These are phyloP conservation scores for Chamaecrista fasciculata DNA, from an alignment of 306 rosid species.

Conservation along the genomic window DNA sequence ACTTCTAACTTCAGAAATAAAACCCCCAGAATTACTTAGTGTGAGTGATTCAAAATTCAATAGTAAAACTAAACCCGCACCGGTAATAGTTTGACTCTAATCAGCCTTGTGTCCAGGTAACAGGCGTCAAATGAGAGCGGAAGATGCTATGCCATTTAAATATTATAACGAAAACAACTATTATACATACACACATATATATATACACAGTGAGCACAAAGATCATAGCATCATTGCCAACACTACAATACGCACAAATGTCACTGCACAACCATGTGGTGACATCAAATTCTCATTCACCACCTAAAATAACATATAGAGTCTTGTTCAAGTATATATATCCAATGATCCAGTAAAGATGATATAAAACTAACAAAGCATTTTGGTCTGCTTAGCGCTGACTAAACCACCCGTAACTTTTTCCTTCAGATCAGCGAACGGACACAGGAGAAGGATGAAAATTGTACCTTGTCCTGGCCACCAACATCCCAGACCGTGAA, in stretches of 20 bases:
- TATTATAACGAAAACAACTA: not conserved
- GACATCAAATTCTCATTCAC: not conserved
- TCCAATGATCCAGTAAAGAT: not conserved
- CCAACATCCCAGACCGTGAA: slow-evolving; percentile 99
- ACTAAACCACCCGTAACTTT: not conserved
- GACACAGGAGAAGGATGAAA: not conserved
- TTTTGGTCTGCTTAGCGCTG: not conserved
- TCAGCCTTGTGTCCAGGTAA: slow-evolving; percentile 7
- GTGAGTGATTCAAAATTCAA: slow-evolving; percentile 1
- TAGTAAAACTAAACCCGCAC: slow-evolving; percentile 10
- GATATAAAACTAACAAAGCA: slow-evolving; percentile 4
- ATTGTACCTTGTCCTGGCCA: slow-evolving; percentile 84
- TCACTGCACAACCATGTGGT: not conserved
- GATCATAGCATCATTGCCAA: not conserved
- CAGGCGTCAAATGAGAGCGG: not conserved
- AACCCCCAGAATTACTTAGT: not conserved
- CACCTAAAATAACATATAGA: not conserved
- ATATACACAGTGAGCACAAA: not conserved
- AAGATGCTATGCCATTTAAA: not conserved
- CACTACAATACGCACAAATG: not conserved
- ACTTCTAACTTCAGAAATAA: not conserved
- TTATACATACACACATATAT: no score
- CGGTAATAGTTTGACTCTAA: not conserved
- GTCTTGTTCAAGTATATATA: not conserved
- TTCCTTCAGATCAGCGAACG: not conserved